Evolutionary conservation across 805 yeast species (phyloP).

Genomic region (Metschnikowia reukaufii): DNA sequence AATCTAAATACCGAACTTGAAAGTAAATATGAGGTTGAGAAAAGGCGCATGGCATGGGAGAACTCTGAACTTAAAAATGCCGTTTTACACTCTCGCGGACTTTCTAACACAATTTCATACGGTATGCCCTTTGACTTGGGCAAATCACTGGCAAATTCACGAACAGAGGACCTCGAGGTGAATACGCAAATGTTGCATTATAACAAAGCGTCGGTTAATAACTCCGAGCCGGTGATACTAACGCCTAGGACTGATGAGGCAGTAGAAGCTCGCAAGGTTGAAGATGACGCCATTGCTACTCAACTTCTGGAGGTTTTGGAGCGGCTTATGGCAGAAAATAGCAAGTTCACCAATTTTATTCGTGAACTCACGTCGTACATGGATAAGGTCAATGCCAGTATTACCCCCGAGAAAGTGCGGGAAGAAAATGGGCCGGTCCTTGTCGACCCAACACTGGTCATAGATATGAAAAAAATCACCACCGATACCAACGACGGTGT

Average conservation of each 20-base stretch:
- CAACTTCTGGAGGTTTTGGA: slow-evolving; percentile 38
- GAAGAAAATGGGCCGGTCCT: slow-evolving; percentile 2
- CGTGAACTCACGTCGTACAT: slow-evolving; percentile 30
- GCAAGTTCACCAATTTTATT: slow-evolving; percentile 34
- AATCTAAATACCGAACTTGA: slow-evolving; percentile 31
- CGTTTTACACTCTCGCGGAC: slow-evolving; percentile 33
- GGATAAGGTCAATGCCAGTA: slow-evolving; percentile 26
- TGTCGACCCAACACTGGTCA: slow-evolving; percentile 32
- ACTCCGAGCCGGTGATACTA: slow-evolving; percentile 8
- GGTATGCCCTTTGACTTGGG: slow-evolving; percentile 24
- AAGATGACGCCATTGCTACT: slow-evolving; percentile 34
- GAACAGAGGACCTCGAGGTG: not conserved
- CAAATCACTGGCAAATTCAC: slow-evolving; percentile 5
- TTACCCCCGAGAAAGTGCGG: slow-evolving; percentile 19
- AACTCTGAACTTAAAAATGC: slow-evolving; percentile 35
- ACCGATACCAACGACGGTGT: slow-evolving; percentile 26
- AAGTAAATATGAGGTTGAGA: slow-evolving; percentile 35
- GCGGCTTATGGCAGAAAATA: slow-evolving; percentile 37
- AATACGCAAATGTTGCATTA: slow-evolving; percentile 15
- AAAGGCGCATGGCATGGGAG: slow-evolving; percentile 33
- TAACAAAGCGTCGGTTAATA: slow-evolving; percentile 35
- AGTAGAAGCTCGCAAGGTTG: slow-evolving; percentile 20
- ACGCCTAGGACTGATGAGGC: not conserved
- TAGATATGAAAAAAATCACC: slow-evolving; percentile 25
- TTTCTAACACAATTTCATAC: slow-evolving; percentile 29